Evolutionary conservation across 441 rosid genomes (phyloP), one percentile per base, ranked within the genome.

Genomic region (Populus hybrid): DNA sequence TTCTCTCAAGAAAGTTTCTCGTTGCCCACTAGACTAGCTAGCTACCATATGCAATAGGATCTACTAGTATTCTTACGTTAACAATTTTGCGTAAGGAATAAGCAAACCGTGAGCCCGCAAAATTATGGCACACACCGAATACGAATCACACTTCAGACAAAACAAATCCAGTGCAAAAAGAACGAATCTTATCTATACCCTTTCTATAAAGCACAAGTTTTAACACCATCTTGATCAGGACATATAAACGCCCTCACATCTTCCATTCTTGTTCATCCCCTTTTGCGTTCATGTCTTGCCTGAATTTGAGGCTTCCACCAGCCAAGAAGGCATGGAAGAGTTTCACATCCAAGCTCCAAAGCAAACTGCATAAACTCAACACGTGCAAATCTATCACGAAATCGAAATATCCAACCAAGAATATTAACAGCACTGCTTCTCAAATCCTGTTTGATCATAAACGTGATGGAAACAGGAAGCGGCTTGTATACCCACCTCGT

Each of bases 241-340:
- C 26, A 32, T 26, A 0, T 4, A 16, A 16, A 32, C 72, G 32
- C 28, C 18, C 28, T 4, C 68, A 65, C n/a, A 50, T 57, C 18
- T 24, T 28, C 66, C 26, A 8, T 16, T 30, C 61, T 28, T 3
- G 30, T 36, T 67, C 72, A 24, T 18, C 2, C 14, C 34, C 36
- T 75, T 50, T 10, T 66, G 23, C 36, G 35, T 26, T 64, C 76
- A 90, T 92, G 94, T 85, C 94, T 80, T 92, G 88, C 83, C 73
- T 91, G 46, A 90, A 81, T 28, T 75, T 88, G 50, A 78, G 84
- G 83, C 78, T 91, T 70, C 86, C 86, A 18, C 90, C 90, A 0
- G 87, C 95, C 86, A 89, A 86, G 83, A 89, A 87, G 81, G 92
- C 90, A 70, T 94, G 97, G 97, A 88, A 87, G 82, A 82, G 85